A percentile compares a stretch with the other conserved stretches of the same genome.
phyloP scores from a whole-genome alignment of 148 eudicot species.

The Nepenthes gracilis region DNA sequence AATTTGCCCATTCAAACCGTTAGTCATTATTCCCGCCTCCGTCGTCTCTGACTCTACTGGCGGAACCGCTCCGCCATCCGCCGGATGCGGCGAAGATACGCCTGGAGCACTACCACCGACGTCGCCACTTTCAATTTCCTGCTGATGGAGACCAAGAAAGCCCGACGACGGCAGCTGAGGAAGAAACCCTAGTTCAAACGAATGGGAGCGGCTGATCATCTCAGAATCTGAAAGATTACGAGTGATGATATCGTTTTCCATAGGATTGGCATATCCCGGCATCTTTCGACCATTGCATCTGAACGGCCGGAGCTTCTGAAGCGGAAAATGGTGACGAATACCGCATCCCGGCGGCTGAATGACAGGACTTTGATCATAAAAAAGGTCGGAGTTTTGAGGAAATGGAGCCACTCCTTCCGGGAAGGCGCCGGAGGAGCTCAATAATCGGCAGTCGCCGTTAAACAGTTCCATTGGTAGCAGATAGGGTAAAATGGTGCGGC shows the following conservation, averaged over 20 bases:
- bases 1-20: slow-evolving; percentile 12
- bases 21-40: slow-evolving; percentile 4
- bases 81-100: slow-evolving; percentile 1
- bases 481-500: too few species aligned
- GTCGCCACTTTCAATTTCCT: slow-evolving; percentile 2
- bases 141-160: background rate
- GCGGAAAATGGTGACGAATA: slow-evolving; percentile 11
- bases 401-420: slow-evolving; percentile 11
- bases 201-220: background rate
- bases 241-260: background rate
- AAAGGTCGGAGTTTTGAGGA: slow-evolving; percentile 10
- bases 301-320: slow-evolving; percentile 47
- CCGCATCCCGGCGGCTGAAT: slow-evolving; percentile 9
- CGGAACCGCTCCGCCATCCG: too few species aligned
- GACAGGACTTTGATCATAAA: background rate
- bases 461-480: slow-evolving; percentile 1
- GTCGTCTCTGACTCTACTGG: slow-evolving; percentile 11
- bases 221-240: background rate
- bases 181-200: slow-evolving; percentile 18
- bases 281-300: slow-evolving; percentile 17
- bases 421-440: slow-evolving; percentile 8
- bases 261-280: background rate
- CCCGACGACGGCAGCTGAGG: slow-evolving; percentile 7
- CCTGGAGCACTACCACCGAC: background rate
- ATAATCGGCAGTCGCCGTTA: slow-evolving; percentile 5